Percentiles rank a stretch among this genome's conserved stretches.
Evolutionary conservation across 805 yeast genomes (phyloP).

Genomic region (Starmera amethionina): DNA sequence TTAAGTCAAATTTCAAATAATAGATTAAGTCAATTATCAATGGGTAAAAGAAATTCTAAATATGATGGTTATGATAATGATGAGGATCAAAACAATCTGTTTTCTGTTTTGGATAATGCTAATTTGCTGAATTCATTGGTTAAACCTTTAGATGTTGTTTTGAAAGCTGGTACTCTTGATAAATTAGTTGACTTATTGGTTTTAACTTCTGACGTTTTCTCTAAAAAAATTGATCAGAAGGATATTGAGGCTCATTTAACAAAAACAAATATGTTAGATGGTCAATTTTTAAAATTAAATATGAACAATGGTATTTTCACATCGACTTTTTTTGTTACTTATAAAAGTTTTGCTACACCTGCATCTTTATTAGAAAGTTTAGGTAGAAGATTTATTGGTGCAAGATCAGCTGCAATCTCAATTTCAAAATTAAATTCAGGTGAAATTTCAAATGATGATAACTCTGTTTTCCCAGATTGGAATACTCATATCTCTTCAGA

Average conservation of each 20-base stretch:
- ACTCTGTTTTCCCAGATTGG: slow-evolving; percentile 54
- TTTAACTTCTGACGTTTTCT: slow-evolving; percentile 54
- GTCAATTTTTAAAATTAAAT: slow-evolving; percentile 33
- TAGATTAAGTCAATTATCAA: slow-evolving; percentile 12
- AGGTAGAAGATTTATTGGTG: slow-evolving; percentile 47
- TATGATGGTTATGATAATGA: slow-evolving; percentile 18
- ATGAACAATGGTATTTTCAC: slow-evolving; percentile 61
- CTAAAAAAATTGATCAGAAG: slow-evolving; percentile 28
- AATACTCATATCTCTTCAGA: slow-evolving; percentile 23
- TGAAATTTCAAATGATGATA: slow-evolving; percentile 5
- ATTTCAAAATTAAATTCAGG: slow-evolving; percentile 26
- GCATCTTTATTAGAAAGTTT: slow-evolving; percentile 40
- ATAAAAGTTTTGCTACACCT: slow-evolving; percentile 57
- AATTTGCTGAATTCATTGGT: slow-evolving; percentile 14
- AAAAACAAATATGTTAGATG: slow-evolving; percentile 24
- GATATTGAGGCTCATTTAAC: slow-evolving; percentile 33
- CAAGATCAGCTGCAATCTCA: slow-evolving; percentile 50
- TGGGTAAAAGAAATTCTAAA: slow-evolving; percentile 1
- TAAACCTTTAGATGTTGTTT: slow-evolving; percentile 33
- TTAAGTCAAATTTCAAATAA: slow-evolving; percentile 26
- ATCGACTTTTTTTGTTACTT: slow-evolving; percentile 60
- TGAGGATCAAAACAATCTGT: slow-evolving; percentile 19
- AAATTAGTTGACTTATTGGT: slow-evolving; percentile 74
- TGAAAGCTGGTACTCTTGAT: slow-evolving; percentile 65
- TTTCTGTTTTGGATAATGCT: slow-evolving; percentile 21